These are phyloP conservation scores for Cupressus sempervirens DNA, from an alignment of 75 land plant genomes.

Conservation along the genomic window DNA sequence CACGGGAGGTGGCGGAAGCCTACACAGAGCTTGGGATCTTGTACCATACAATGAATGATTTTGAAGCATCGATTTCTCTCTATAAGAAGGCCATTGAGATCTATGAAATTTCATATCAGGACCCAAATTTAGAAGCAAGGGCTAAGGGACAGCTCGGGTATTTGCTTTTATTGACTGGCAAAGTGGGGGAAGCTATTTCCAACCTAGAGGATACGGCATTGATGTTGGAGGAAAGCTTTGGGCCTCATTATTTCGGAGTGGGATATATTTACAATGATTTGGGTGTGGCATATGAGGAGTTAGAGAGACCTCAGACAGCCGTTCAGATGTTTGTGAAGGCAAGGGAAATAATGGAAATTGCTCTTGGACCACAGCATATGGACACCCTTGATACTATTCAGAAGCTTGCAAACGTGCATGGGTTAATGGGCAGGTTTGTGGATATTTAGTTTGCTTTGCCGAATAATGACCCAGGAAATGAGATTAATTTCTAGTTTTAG, in stretches of 20 bases:
- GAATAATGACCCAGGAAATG: not conserved
- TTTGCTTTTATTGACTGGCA: slow-evolving; percentile 55
- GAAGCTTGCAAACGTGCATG: slow-evolving; percentile 59
- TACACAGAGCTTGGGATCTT: slow-evolving; percentile 42
- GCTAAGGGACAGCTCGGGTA: slow-evolving; percentile 53
- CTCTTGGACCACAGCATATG: slow-evolving; percentile 51
- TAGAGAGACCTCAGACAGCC: slow-evolving; percentile 61
- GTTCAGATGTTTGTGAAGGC: slow-evolving; percentile 61
- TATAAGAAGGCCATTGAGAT: slow-evolving; percentile 41
- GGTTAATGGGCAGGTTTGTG: slow-evolving; percentile 54
- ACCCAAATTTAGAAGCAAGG: slow-evolving; percentile 54
- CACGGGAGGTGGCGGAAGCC: slow-evolving; percentile 43
- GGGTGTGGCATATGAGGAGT: slow-evolving; percentile 59
- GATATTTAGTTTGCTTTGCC: not conserved
- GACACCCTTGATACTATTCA: slow-evolving; percentile 58
- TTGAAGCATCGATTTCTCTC: slow-evolving; percentile 55
- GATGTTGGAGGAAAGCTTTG: slow-evolving; percentile 54
- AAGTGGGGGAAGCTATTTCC: slow-evolving; percentile 50
- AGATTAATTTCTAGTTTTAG: not conserved
- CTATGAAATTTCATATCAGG: slow-evolving; percentile 47
- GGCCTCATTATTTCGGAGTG: slow-evolving; percentile 53
- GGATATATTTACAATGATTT: slow-evolving; percentile 68
- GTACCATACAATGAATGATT: slow-evolving; percentile 59
- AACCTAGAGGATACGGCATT: slow-evolving; percentile 58
- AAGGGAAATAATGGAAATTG: slow-evolving; percentile 56